phyloP scores from a whole-genome alignment of 139 green algal species.

The Eudorina sp. region DNA sequence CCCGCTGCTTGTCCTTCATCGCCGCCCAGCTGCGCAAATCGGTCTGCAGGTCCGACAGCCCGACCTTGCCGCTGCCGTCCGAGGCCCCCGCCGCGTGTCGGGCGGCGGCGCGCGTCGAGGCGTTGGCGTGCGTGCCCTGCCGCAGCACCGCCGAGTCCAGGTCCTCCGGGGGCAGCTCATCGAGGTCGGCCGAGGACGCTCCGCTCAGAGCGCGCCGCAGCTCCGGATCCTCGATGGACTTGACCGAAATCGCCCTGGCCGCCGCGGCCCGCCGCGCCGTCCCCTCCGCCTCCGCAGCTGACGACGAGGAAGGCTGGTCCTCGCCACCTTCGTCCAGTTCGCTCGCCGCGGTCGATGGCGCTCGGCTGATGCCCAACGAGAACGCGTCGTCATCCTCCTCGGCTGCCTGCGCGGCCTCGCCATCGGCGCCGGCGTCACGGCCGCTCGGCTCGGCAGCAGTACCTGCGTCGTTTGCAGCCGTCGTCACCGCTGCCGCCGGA shows the following conservation, averaged over 20 bases:
- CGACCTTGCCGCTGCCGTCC: neutral
- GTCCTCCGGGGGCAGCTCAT: slow-evolving; percentile 14
- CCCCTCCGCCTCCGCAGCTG: neutral
- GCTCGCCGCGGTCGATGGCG: neutral
- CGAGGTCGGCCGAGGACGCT: neutral
- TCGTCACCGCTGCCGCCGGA: neutral
- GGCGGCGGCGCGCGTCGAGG: neutral
- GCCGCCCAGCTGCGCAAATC: slow-evolving; percentile 9
- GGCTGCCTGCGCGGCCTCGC: neutral
- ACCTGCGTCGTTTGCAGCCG: neutral
- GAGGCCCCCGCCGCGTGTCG: neutral
- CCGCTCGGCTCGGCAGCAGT: neutral
- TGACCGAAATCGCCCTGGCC: neutral
- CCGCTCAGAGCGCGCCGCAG: slow-evolving; percentile 4
- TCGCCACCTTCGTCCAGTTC: neutral
- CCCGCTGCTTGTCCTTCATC: slow-evolving; percentile 3
- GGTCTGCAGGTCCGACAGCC: slow-evolving; percentile 16
- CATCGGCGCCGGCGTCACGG: neutral
- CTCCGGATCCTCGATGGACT: neutral
- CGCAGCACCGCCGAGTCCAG: neutral
- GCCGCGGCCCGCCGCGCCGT: neutral
- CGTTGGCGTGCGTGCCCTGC: neutral
- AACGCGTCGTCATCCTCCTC: neutral
- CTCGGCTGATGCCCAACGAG: neutral
- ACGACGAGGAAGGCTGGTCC: neutral